A percentile compares a stretch with the other conserved stretches of the same genome.
phyloP scores from a whole-genome alignment of 2,329 filamentous ascomycete species.

The Apiospora phragmitis region DNA sequence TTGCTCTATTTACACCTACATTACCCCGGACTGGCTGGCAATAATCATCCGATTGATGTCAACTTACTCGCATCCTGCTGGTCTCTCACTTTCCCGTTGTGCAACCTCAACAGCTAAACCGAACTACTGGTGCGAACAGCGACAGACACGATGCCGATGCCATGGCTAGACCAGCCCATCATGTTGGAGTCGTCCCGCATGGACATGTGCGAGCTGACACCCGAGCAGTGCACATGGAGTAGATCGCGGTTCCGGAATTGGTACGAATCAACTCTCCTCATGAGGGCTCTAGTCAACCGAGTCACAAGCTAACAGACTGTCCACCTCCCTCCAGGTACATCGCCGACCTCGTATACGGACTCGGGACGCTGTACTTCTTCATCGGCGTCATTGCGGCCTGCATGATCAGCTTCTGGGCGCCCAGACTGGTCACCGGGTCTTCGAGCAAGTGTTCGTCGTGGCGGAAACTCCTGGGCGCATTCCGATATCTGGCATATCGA shows the following conservation, averaged over 20 bases:
- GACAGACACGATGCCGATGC: constrained; percentile 14
- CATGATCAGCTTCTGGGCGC: constrained; percentile 37
- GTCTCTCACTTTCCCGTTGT: background rate
- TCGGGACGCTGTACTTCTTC: constrained; percentile 55
- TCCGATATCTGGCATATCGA: constrained; percentile 43
- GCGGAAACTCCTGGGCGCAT: constrained; percentile 34
- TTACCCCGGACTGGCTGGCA: background rate
- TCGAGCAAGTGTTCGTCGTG: constrained; percentile 30
- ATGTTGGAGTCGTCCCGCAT: constrained; percentile 39
- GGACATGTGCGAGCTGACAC: constrained; percentile 35
- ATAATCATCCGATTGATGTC: background rate
- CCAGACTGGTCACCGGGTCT: constrained; percentile 29
- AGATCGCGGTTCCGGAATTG: constrained; percentile 49
- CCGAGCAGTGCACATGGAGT: constrained; percentile 47
- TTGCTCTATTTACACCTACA: background rate
- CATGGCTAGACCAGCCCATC: constrained; percentile 43
- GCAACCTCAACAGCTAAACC: background rate
- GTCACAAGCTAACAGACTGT: background rate
- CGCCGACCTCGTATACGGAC: constrained; percentile 53
- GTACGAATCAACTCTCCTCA: constrained; percentile 29
- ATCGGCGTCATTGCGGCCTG: constrained; percentile 49
- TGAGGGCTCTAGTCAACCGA: background rate
- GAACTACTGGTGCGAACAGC: background rate
- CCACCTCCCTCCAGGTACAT: constrained; percentile 43
- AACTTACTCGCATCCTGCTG: background rate